Evolutionary conservation across 441 rosid species (phyloP), one percentile per base, ranked within the genome.

Genomic region (Manihot esculenta): DNA sequence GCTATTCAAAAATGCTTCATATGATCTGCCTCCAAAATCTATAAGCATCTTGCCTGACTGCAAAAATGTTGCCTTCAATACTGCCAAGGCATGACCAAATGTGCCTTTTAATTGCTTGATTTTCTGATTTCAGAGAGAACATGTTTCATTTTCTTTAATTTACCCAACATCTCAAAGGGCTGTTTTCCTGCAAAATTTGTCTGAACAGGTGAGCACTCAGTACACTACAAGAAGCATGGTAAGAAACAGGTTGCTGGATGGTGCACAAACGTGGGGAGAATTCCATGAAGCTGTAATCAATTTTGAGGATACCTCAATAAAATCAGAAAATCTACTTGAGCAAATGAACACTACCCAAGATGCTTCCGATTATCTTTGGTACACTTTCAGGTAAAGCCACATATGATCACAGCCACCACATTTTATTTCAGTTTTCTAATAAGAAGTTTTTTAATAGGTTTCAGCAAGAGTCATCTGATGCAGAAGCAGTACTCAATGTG

Each of bases 281-380:
- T 89, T 70, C 66, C 71, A 75, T 68, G 98, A 93, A 77, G 74
- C 69, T 44, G 72, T 86, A 55, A 86, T 87, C 3, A 73, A 76
- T 7, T 88, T 79, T 74, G 84, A 74, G 55, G 78, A 63, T 44
- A 82, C 89, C 21, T 44, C 83, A 2, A 62, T 85, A 27, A 81
- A 75, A 84, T 83, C 96, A 71, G 74, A 77, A 45, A 78, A 50
- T 8, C 69, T 93, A 68, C 76, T 91, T 53, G 98, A 88, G 68
- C 96, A 93, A 48, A 82, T 84, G 86, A 81, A 66, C 38, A 79
- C 84, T 48, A 87, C 93, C 10, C 87, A 89, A 77, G 98, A 89
- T 78, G 63, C 84, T 71, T 85, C 96, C 30, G 97, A 93, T 76
- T 89, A 93, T 73, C 91, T 93, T 51, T 93, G 98, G 97, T 88